These are phyloP conservation scores for Saksenaea vasiformis DNA, from an alignment of 371 early-diverging fungal genomes.

Conservation along the genomic window DNA sequence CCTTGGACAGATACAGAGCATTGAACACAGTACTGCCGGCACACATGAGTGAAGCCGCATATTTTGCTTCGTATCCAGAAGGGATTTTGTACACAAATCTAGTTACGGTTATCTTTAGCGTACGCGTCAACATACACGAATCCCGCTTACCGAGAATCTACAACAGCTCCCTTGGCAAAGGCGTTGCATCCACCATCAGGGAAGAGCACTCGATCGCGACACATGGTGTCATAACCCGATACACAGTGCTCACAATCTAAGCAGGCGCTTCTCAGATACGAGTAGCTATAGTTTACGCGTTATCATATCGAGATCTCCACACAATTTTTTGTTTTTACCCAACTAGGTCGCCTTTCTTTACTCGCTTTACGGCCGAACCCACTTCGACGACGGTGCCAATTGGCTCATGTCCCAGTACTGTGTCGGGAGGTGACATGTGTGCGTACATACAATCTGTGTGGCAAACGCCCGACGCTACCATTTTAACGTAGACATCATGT, in stretches of 20 bases:
- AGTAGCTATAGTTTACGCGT: too few relatives aligned
- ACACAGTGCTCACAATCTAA: slow-evolving; percentile 42
- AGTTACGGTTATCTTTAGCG: background rate
- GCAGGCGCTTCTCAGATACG: slow-evolving; percentile 48
- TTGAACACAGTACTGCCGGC: slow-evolving; percentile 68
- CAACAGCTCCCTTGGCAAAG: slow-evolving; percentile 46
- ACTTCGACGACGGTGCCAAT: slow-evolving; percentile 45
- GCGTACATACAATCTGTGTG: slow-evolving; percentile 47
- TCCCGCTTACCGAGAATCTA: slow-evolving; percentile 40
- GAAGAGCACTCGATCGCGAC: slow-evolving; percentile 43
- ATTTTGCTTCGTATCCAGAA: slow-evolving; percentile 43
- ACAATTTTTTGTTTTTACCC: slow-evolving; percentile 33
- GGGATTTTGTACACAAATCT: slow-evolving; percentile 60
- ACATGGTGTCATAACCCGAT: slow-evolving; percentile 49
- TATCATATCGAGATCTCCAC: too few relatives aligned
- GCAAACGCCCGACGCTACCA: slow-evolving; percentile 59
- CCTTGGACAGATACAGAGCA: slow-evolving; percentile 49
- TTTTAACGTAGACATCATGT: slow-evolving; percentile 39
- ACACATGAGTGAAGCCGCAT: slow-evolving; percentile 65
- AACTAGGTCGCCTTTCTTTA: slow-evolving; percentile 54
- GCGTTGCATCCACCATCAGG: slow-evolving; percentile 49
- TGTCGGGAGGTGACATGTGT: slow-evolving; percentile 13
- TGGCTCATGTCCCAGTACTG: slow-evolving; percentile 54
- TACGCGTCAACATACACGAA: background rate
- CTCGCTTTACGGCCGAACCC: slow-evolving; percentile 40